Percentiles rank a stretch among this genome's conserved stretches.
phyloP scores from a whole-genome alignment of 2,329 filamentous ascomycete species.

The Phaeosphaeria sp. region DNA sequence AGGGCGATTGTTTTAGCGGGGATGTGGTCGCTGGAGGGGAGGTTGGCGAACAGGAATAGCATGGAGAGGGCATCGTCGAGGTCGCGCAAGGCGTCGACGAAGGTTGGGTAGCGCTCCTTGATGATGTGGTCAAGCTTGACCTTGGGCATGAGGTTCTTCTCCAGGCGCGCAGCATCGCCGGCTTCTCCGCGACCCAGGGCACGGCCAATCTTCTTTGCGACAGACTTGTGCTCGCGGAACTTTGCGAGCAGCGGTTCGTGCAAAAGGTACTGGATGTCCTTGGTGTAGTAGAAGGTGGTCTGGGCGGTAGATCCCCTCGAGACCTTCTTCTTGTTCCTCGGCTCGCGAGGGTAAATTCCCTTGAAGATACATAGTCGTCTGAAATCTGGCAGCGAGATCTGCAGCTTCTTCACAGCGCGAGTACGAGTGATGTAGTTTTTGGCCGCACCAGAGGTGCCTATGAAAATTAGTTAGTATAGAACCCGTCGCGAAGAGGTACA shows the following conservation, averaged over 20 bases:
- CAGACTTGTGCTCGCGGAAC: slow-evolving; percentile 94
- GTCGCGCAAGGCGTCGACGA: slow-evolving; percentile 90
- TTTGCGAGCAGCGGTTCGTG: slow-evolving; percentile 94
- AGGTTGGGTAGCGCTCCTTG: slow-evolving; percentile 97
- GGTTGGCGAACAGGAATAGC: slow-evolving; percentile 96
- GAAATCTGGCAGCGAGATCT: slow-evolving; percentile 96
- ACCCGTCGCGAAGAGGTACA: slow-evolving; percentile 2
- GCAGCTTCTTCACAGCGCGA: slow-evolving; percentile 95
- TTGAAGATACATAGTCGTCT: slow-evolving; percentile 99
- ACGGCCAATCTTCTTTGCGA: slow-evolving; percentile 96
- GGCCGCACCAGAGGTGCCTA: slow-evolving; percentile 84
- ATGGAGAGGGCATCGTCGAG: slow-evolving; percentile 96
- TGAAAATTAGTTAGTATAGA: slow-evolving; percentile 21
- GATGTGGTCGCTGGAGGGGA: slow-evolving; percentile 87
- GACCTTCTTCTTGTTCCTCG: slow-evolving; percentile 95
- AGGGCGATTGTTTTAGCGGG: slow-evolving; percentile 94
- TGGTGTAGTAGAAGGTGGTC: slow-evolving; percentile 90
- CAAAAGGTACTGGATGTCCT: slow-evolving; percentile 97
- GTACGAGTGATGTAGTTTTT: slow-evolving; percentile 99
- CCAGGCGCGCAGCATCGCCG: slow-evolving; percentile 83
- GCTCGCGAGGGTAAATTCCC: slow-evolving; percentile 97
- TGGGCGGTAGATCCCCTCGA: slow-evolving; percentile 87
- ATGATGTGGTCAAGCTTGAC: slow-evolving; percentile 96
- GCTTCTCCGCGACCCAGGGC: slow-evolving; percentile 92
- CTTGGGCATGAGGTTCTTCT: slow-evolving; percentile 88